A percentile compares a stretch with the other conserved stretches of the same genome.
phyloP scores from a whole-genome alignment of 2,329 filamentous ascomycete genomes.

The Zymoseptoria ardabiliae region DNA sequence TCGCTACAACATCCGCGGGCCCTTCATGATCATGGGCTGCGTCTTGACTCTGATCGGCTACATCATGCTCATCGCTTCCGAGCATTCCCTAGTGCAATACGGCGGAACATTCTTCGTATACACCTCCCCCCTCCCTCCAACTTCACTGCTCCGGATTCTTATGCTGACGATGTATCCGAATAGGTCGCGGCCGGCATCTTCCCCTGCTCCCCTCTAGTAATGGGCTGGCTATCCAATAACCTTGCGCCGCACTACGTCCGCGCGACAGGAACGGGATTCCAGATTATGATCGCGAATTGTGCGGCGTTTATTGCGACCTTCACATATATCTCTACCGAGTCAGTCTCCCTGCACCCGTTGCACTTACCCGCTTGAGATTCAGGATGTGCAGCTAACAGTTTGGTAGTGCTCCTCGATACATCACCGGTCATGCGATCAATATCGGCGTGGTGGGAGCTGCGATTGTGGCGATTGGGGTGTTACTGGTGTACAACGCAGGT shows the following conservation, averaged over 20 bases:
- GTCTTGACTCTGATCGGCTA: slow-evolving; percentile 29
- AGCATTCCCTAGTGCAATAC: slow-evolving; percentile 28
- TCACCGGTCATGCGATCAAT: slow-evolving; percentile 35
- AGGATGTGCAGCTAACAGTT: too few species aligned
- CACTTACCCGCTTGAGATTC: not conserved
- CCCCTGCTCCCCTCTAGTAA: slow-evolving; percentile 25
- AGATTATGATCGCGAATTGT: slow-evolving; percentile 36
- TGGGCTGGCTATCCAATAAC: slow-evolving; percentile 38
- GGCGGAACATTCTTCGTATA: slow-evolving; percentile 33
- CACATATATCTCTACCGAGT: slow-evolving; percentile 36
- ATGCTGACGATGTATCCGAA: too few species aligned
- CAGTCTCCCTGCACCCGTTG: not conserved
- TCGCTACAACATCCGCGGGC: slow-evolving; percentile 24
- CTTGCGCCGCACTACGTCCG: slow-evolving; percentile 38
- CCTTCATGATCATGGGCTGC: slow-evolving; percentile 22
- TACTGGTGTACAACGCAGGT: slow-evolving; percentile 3
- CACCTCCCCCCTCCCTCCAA: not conserved
- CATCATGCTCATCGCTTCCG: slow-evolving; percentile 31
- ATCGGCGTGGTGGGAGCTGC: slow-evolving; percentile 33
- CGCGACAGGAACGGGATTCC: slow-evolving; percentile 35
- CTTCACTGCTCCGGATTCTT: not conserved
- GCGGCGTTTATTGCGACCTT: slow-evolving; percentile 40
- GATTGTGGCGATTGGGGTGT: slow-evolving; percentile 21
- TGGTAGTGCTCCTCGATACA: slow-evolving; percentile 34
- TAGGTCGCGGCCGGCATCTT: slow-evolving; percentile 25